Evolutionary conservation across 352 stramenopile species (phyloP).

Genomic region (Phytophthora sp.): DNA sequence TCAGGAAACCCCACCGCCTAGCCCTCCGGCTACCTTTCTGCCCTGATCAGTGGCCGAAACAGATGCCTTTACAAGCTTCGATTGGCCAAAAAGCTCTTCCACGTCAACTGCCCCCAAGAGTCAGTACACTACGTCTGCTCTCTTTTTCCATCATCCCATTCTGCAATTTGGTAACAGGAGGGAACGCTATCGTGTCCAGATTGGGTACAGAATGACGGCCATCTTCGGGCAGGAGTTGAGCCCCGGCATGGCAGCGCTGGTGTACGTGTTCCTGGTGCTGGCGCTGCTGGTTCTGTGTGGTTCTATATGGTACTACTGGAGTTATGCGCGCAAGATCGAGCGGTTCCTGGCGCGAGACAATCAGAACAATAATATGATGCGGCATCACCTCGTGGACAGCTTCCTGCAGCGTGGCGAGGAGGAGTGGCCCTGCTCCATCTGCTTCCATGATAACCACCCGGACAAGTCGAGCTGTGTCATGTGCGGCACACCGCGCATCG

Average conservation of each 20-base stretch:
- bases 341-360: slow-evolving; percentile 85
- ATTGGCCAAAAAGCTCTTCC: slow-evolving; percentile 29
- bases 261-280: slow-evolving; percentile 81
- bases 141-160: slow-evolving; percentile 24
- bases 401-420: slow-evolving; percentile 83
- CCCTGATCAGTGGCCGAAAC: slow-evolving; percentile 14
- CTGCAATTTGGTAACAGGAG: slow-evolving; percentile 16
- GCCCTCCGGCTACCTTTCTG: slow-evolving; percentile 5
- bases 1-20: not conserved
- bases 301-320: slow-evolving; percentile 90
- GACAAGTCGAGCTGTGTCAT: slow-evolving; percentile 84
- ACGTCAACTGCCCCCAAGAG: slow-evolving; percentile 18
- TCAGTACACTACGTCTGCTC: slow-evolving; percentile 23
- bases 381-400: slow-evolving; percentile 83
- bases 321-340: slow-evolving; percentile 87
- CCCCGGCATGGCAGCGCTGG: slow-evolving; percentile 65
- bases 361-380: slow-evolving; percentile 91
- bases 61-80: not conserved
- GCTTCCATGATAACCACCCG: slow-evolving; percentile 89
- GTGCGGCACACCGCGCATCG: slow-evolving; percentile 79
- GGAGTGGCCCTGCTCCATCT: slow-evolving; percentile 88
- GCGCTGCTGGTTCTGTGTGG: slow-evolving; percentile 72
- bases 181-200: slow-evolving; percentile 9
- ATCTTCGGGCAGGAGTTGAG: slow-evolving; percentile 84
- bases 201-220: slow-evolving; percentile 57